Base-by-base conservation (phyloP, 345 rosid genomes). In the Erodium maritimum region DNA sequence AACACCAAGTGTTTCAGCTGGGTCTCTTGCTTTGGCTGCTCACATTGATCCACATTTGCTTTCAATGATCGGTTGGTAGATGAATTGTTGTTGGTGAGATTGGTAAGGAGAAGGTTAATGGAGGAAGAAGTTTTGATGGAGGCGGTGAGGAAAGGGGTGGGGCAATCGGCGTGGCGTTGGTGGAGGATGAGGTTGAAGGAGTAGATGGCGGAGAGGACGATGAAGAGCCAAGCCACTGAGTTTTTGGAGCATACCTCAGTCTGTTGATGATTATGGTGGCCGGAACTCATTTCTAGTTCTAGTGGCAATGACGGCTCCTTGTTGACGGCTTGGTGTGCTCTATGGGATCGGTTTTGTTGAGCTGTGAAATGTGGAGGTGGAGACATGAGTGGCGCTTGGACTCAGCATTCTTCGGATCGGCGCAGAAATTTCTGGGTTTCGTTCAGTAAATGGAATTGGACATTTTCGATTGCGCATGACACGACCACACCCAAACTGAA, bases 1-100 rank as follows among this genome's bases (percentile, higher is more conserved):
- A 88, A 88, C 14, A 76, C 85, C 17, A 91, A 50, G 74, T 91
- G 96, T 52, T 78, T 79, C 12, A 88, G 68, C 42, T 73, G 66
- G 0, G 95, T 87, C 52, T 80, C 63, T 24, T 64, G 71, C 57
- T 61, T 52, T 7, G 65, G 60, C 14, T 42, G 3, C 17, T 10
- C 17, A 3, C 16, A 42, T 42, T 42, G 48, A 7, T 10, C 48
- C 12, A 16, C 48, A 42, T 42, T 42, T 9, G 48, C 14, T 42
- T 42, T 42, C 14, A 16, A 11, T 42, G 48, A 42, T 42, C 12
- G 12, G 48, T 7, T 14, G 48, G 17, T 6, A n/a, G n/a, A n/a
- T n/a, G n/a, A n/a, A n/a, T n/a, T n/a, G n/a, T n/a, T n/a, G n/a
- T n/a, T n/a, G 48, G 48, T 42, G 48, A 14, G 14, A 14, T 42